Conservation (phyloP, 306 rosid species). For the Prunus campanulata region DNA sequence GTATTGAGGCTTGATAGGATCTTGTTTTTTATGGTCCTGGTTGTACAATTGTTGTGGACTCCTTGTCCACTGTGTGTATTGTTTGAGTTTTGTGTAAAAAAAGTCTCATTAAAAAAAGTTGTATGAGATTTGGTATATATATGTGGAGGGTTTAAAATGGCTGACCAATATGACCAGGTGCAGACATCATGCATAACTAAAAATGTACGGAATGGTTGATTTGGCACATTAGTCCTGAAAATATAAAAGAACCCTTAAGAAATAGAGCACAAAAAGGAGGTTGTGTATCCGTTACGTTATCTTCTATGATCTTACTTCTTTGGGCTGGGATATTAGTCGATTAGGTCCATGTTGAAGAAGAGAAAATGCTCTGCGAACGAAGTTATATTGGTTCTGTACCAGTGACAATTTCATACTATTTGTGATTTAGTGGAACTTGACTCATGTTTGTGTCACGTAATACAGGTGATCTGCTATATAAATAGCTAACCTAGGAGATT, state of each 20-base stretch:
- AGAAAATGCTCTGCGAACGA: background rate
- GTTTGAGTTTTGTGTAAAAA: background rate
- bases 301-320: background rate
- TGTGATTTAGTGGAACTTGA: background rate
- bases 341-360: background rate
- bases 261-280: background rate
- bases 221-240: background rate
- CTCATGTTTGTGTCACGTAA: background rate
- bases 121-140: background rate
- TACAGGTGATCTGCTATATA: background rate
- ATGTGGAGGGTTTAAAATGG: background rate
- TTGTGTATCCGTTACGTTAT: background rate
- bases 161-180: background rate
- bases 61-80: background rate
- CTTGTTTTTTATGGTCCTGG: background rate
- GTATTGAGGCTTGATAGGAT: too few species aligned
- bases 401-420: background rate
- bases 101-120: too few species aligned
- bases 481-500: background rate
- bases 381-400: background rate
- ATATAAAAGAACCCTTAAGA: background rate
- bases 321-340: background rate
- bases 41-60: background rate
- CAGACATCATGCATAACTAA: background rate
- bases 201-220: background rate